These are phyloP conservation scores for Arthrobotrys iridis DNA, from an alignment of 2,329 filamentous ascomycete species.

Conservation along the genomic window DNA sequence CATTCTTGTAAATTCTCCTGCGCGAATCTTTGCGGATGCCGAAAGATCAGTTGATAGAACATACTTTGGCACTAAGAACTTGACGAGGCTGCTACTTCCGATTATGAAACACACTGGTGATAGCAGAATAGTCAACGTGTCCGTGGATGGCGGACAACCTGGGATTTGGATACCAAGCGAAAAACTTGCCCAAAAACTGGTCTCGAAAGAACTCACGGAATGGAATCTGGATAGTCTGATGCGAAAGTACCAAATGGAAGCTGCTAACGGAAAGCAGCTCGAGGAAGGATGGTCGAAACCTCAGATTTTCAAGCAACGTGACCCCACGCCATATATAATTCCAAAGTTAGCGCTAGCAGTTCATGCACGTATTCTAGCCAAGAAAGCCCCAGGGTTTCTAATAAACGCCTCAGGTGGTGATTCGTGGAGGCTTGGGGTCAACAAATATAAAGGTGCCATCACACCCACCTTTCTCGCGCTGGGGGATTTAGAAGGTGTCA, in stretches of 20 bases:
- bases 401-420: conserved; percentile 62
- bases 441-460: conserved; percentile 55
- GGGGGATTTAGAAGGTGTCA: conserved; percentile 59
- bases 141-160: conserved; percentile 59
- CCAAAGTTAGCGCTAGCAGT: conserved; percentile 61
- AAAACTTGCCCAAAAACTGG: conserved; percentile 55
- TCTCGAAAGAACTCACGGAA: conserved; percentile 58
- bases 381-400: conserved; percentile 57
- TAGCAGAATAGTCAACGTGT: conserved; percentile 61
- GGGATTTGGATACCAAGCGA: conserved; percentile 6
- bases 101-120: conserved; percentile 36
- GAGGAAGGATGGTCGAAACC: conserved; percentile 15
- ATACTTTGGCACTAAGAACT: conserved; percentile 59
- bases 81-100: conserved; percentile 1
- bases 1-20: conserved; percentile 58
- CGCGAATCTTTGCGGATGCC: conserved; percentile 56
- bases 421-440: conserved; percentile 56
- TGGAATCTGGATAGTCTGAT: conserved; percentile 59
- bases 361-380: conserved; percentile 59
- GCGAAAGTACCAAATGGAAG: conserved; percentile 56
- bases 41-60: conserved; percentile 60
- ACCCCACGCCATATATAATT: conserved; percentile 59
- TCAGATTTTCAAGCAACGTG: conserved; percentile 56
- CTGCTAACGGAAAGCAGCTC: conserved; percentile 27
- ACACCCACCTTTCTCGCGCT: conserved; percentile 61